Base-by-base conservation (phyloP, 345 rosid genomes). In the Eutrema heterophyllum region DNA sequence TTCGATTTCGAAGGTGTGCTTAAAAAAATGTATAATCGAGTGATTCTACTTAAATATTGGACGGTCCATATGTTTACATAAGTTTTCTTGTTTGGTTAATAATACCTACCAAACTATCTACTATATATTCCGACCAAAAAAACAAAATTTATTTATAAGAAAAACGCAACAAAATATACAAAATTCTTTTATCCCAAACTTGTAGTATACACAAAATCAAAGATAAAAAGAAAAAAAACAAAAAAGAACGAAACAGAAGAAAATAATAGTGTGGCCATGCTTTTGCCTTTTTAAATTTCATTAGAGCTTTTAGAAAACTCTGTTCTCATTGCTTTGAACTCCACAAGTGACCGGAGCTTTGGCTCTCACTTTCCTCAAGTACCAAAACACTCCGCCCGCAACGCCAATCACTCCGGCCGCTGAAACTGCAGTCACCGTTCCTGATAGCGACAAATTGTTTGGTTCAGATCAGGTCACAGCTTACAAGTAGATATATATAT, bases 341-440 rank as follows among this genome's bases (percentile, higher is more conserved):
- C 97, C 97, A 75, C 92, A 83, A 51, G 98, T 93, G 13, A 91
- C 88, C 0, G 96, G 92, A 65, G 89, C 91, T 80, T 82, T 88
- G 58, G 91, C 88, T 79, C 91, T 88, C 72, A 86, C 86, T 84
- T 88, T 91, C 84, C 72, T 89, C 75, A 84, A 60, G 79, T 82
- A 89, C 97, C 96, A 91, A 67, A 67, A 72, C 15, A 91, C 52
- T 7, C 90, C 90, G 33, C 87, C 96, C 52, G 84, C 97, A 43
- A 94, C 71, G 24, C 96, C 96, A 38, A 91, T 13, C 16, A 72
- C 90, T 65, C 91, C 89, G 9, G 90, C 97, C 4, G 87, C 90
- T 49, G 97, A 87, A 70, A 89, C 95, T 65, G 79, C 95, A 0
- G 85, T 86, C 45, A 87, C 88, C 5, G 87, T 74, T 72, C 97